Evolutionary conservation across 306 rosid genomes (phyloP).

Genomic region (Acacia crassicarpa): DNA sequence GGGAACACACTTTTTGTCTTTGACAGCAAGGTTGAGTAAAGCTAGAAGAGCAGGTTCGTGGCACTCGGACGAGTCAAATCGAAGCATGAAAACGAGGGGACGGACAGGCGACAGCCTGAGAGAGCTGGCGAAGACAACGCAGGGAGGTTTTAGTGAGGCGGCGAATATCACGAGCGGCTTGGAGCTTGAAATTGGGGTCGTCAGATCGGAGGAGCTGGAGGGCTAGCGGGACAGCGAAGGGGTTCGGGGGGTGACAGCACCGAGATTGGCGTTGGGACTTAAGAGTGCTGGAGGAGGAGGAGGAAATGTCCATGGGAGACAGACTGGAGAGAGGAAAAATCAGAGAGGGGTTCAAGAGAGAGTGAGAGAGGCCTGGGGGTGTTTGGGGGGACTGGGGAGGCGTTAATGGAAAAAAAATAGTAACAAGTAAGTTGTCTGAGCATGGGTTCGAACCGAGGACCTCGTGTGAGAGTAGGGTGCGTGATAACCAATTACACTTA

Average conservation of each 20-base stretch:
- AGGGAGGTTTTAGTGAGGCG: slow-evolving; percentile 89
- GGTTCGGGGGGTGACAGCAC: slow-evolving; percentile 44
- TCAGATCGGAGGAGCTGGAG: slow-evolving; percentile 65
- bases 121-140: slow-evolving; percentile 80
- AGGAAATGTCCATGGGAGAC: slow-evolving; percentile 37
- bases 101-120: slow-evolving; percentile 63
- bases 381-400: too few species aligned
- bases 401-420: slow-evolving; percentile 25
- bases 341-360: slow-evolving; percentile 26
- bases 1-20: slow-evolving; percentile 75
- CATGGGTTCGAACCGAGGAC: too few species aligned
- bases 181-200: slow-evolving; percentile 48
- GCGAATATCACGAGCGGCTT: slow-evolving; percentile 82
- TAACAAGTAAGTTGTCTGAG: too few species aligned
- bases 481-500: too few species aligned
- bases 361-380: slow-evolving; percentile 24
- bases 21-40: slow-evolving; percentile 93
- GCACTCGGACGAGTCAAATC: slow-evolving; percentile 57
- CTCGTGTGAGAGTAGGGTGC: too few species aligned
- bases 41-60: slow-evolving; percentile 85
- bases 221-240: slow-evolving; percentile 64
- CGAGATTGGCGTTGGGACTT: slow-evolving; percentile 24
- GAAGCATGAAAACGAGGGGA: slow-evolving; percentile 68
- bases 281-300: slow-evolving; percentile 29
- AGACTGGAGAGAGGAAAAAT: slow-evolving; percentile 9